phyloP scores from a whole-genome alignment of 345 rosid species.

The Eucalyptus victrix region DNA sequence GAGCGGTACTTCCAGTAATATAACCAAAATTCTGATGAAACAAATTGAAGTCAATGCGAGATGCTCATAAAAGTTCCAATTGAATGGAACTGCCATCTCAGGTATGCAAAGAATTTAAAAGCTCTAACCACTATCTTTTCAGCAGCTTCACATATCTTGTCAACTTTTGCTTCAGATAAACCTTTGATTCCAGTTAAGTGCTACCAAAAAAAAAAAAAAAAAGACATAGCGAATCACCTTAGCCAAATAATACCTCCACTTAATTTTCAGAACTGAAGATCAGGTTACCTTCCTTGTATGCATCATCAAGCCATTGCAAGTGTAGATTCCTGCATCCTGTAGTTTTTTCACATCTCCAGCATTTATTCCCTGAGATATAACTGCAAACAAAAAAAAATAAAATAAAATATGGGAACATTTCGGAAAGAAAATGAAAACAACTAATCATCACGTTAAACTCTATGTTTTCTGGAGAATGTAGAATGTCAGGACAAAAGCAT shows the following conservation, averaged over 20 bases:
- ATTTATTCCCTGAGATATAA: slow-evolving; percentile 75
- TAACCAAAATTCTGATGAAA: background rate
- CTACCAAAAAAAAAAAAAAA: background rate
- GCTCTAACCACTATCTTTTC: background rate
- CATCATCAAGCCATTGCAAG: slow-evolving; percentile 99
- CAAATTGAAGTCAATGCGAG: background rate
- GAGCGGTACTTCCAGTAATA: background rate
- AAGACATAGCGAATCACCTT: background rate
- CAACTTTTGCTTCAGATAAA: background rate
- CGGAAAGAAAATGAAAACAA: background rate
- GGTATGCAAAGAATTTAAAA: background rate
- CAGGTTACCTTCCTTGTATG: slow-evolving; percentile 74
- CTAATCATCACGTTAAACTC: background rate
- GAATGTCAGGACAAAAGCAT: background rate
- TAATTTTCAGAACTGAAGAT: background rate
- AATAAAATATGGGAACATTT: no score
- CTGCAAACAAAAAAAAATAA: slow-evolving; percentile 1
- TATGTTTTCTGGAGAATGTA: background rate
- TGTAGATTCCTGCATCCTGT: slow-evolving; percentile 92
- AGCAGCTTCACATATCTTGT: background rate
- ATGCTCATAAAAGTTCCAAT: background rate
- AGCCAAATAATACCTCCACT: background rate
- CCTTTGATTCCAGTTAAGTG: background rate
- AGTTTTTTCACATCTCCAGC: slow-evolving; percentile 92
- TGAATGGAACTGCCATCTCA: background rate